Conservation (phyloP, 495 filamentous ascomycete species). For the Glonium stellatum region DNA sequence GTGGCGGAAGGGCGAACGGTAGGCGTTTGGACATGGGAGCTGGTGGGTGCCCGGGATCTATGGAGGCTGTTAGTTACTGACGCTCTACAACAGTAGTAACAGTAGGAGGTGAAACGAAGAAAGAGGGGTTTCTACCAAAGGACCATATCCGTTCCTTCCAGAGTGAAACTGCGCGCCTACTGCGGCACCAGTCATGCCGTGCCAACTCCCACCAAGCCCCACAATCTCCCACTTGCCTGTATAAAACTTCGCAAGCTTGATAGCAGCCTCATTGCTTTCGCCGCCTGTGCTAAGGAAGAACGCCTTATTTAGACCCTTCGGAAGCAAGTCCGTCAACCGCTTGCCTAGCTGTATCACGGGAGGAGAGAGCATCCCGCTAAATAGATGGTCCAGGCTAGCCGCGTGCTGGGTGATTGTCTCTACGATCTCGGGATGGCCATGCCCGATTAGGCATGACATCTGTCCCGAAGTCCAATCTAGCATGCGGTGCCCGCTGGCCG, state of each 20-base stretch:
- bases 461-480: conserved; percentile 45
- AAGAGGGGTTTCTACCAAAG: conserved; percentile 27
- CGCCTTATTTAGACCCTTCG: conserved; percentile 44
- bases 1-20: conserved; percentile 47
- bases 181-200: conserved; percentile 46
- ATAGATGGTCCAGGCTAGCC: conserved; percentile 46
- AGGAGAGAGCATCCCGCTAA: conserved; percentile 48
- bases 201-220: conserved; percentile 47
- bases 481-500: conserved; percentile 33
- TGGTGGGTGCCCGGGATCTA: conserved; percentile 38
- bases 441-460: conserved; percentile 51
- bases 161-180: conserved; percentile 43
- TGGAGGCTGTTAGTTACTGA: neutral
- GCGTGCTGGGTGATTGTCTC: conserved; percentile 41
- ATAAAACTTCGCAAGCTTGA: conserved; percentile 50
- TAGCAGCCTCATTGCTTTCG: conserved; percentile 50
- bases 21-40: conserved; percentile 49
- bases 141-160: conserved; percentile 42
- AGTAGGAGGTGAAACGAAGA: neutral
- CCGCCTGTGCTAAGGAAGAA: conserved; percentile 50
- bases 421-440: conserved; percentile 51
- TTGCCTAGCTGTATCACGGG: conserved; percentile 46
- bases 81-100: neutral
- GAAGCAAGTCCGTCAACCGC: conserved; percentile 41
- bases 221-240: conserved; percentile 54